These are phyloP conservation scores for Perkinsus marinus DNA, from an alignment of 169 alveolate species.

Conservation along the genomic window DNA sequence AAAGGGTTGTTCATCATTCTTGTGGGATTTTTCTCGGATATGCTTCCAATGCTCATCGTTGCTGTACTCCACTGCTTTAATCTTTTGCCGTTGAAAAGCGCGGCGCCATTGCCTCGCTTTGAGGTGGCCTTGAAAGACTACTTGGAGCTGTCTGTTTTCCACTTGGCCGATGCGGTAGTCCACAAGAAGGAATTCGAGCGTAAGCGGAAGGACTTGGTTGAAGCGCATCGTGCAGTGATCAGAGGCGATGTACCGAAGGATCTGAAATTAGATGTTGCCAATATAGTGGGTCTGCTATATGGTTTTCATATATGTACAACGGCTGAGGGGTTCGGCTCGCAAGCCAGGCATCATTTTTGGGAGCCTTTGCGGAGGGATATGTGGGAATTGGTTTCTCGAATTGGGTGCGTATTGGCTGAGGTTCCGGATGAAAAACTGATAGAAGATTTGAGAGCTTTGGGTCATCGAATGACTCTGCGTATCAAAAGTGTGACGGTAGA, in stretches of 20 bases:
- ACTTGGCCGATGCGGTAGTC: neutral
- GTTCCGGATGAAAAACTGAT: neutral
- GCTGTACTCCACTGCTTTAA: neutral
- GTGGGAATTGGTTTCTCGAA: neutral
- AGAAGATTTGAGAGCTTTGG: neutral
- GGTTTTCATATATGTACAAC: neutral
- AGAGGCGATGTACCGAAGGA: neutral
- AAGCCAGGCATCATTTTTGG: neutral
- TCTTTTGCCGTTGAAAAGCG: neutral
- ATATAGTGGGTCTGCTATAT: neutral
- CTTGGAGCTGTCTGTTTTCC: neutral
- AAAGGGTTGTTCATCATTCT: neutral
- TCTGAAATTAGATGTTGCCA: neutral
- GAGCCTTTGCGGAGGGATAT: neutral
- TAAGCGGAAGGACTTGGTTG: neutral
- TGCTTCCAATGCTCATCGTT: neutral
- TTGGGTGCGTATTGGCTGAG: neutral
- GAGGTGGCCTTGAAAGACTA: neutral
- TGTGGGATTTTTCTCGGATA: neutral
- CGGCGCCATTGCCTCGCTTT: neutral
- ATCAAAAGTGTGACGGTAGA: neutral
- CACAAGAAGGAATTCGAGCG: neutral
- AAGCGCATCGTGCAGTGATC: neutral
- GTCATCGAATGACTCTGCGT: neutral
- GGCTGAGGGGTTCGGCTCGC: neutral